These are phyloP conservation scores for Porphyrellus cyaneotinctus DNA, from an alignment of 768 basidiomycete genomes.

Conservation along the genomic window DNA sequence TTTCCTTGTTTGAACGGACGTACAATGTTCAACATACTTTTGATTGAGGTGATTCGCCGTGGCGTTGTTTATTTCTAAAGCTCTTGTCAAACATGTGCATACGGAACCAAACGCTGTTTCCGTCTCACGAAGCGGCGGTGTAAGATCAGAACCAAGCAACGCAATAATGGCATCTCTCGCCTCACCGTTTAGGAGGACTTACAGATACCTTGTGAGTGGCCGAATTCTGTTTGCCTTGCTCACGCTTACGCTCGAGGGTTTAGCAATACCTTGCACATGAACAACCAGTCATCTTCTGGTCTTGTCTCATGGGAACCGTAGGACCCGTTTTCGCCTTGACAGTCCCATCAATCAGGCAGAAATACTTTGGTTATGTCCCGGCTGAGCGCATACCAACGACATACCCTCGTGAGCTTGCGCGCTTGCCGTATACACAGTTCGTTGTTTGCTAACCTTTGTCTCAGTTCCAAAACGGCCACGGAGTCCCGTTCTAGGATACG, in stretches of 20 bases:
- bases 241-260: not conserved
- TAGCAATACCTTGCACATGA: slow-evolving; percentile 92
- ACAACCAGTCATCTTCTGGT: slow-evolving; percentile 87
- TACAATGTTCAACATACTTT: too few species aligned
- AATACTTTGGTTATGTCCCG: slow-evolving; percentile 65
- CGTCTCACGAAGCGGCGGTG: slow-evolving; percentile 1
- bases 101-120: slow-evolving; percentile 21
- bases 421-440: not conserved
- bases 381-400: slow-evolving; percentile 69
- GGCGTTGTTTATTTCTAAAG: slow-evolving; percentile 24
- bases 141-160: not conserved
- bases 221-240: not conserved
- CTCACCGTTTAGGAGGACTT: slow-evolving; percentile 28
- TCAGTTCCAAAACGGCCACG: slow-evolving; percentile 71
- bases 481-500: slow-evolving; percentile 68
- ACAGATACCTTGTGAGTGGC: slow-evolving; percentile 27
- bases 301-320: slow-evolving; percentile 65
- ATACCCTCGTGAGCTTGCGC: slow-evolving; percentile 64
- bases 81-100: slow-evolving; percentile 20
- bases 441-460: not conserved
- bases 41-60: too few species aligned
- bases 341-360: slow-evolving; percentile 73
- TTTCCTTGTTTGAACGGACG: too few species aligned
- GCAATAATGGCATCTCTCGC: slow-evolving; percentile 31
- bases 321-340: slow-evolving; percentile 72